Evolutionary conservation across 495 filamentous ascomycete genomes (phyloP), one percentile per base, ranked within the genome.

Genomic region (Penicillium egyptiacum): DNA sequence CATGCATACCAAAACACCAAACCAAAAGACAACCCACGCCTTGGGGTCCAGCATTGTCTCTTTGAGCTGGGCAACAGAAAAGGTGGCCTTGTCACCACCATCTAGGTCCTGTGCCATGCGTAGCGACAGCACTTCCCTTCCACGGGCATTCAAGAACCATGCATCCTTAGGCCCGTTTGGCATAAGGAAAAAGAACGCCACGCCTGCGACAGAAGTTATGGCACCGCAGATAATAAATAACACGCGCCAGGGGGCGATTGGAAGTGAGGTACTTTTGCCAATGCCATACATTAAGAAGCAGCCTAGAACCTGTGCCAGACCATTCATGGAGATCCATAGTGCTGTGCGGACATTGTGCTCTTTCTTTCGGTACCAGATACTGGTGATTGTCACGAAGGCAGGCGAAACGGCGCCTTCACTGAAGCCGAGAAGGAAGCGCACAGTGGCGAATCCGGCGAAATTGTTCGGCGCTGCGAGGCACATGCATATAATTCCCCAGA

Each of bases 31-130:
- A 2, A 83, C 73, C 73, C 80, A 87, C 17, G 83, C 67, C 61
- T 87, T 88, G 33, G 78, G 62, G 61, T 89, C 86, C 5, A 75
- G 14, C 12, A 81, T 28, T 2, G 82, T 73, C 58, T 88, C 86
- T 26, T 61, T 69, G 5, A 86, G 64, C 63, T 88, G 86, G 31
- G 71, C 62, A 10, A 62, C 56, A 52, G 86, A 86, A 57, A 88
- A 70, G 22, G 71, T 68, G 5, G 78, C 79, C 49, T 82, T 83
- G 66, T 87, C 83, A 22, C 86, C 76, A 22, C 84, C 85, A 1
- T 84, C 85, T 48, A 79, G 76, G 53, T 87, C 84, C 5, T 69
- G 64, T 16, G 81, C 72, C 45, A 87, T 78, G 4, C 84, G 75
- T 33, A 79, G 73, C 8, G 82, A 71, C 40, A 84, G 75, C 28